Percentiles rank a stretch among this genome's conserved stretches.
Conservation (phyloP, 345 rosid genomes). For the Kandelia obovata region DNA sequence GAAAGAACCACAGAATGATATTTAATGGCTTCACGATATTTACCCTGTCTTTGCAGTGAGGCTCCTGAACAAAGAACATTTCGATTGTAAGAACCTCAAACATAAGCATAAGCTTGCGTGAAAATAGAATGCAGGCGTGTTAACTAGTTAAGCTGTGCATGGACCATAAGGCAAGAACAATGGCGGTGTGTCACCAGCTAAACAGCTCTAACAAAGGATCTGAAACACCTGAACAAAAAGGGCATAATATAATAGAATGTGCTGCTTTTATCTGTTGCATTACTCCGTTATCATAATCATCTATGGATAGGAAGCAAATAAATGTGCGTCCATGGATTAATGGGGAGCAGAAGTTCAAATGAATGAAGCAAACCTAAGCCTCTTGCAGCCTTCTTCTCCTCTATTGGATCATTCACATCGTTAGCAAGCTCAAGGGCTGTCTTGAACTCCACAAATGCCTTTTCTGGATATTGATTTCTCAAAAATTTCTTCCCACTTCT, state of each 20-base stretch:
- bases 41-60: conserved; percentile 83
- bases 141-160: no score
- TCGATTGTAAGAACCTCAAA: not conserved
- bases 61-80: conserved; percentile 46
- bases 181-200: not conserved
- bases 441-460: conserved; percentile 70
- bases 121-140: not conserved
- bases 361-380: conserved; percentile 58
- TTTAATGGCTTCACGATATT: conserved; percentile 67
- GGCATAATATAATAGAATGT: no score
- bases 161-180: no score
- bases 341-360: not conserved
- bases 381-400: conserved; percentile 91
- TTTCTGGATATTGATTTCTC: conserved; percentile 78
- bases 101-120: not conserved
- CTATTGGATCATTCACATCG: conserved; percentile 57
- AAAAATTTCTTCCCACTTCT: conserved; percentile 72
- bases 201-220: no score
- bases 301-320: not conserved
- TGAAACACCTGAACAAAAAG: no score
- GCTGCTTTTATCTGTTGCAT: no score
- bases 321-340: no score
- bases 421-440: conserved; percentile 72
- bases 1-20: conserved; percentile 75
- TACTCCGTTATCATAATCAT: no score